Evolutionary conservation across 202 grass and related monocot species (phyloP).

Genomic region (Bolboschoenoplectus hybrid): DNA sequence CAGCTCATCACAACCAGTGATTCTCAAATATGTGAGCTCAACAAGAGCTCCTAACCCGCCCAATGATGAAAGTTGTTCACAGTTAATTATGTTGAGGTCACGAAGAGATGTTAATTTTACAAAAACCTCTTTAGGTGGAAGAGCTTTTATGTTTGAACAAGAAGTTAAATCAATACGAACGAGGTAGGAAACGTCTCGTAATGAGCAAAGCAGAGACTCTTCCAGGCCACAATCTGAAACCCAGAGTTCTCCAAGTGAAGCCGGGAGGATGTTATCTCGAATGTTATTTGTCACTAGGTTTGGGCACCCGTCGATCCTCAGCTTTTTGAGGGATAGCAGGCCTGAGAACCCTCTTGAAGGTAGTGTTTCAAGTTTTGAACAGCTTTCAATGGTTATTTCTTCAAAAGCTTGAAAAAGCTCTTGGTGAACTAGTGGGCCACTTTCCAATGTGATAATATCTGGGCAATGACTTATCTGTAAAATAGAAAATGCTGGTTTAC

Average conservation of each 20-base stretch:
- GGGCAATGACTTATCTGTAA: slow-evolving; percentile 20
- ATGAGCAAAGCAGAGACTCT: not conserved
- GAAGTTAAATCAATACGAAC: not conserved
- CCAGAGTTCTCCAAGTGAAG: slow-evolving; percentile 21
- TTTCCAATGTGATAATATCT: slow-evolving; percentile 31
- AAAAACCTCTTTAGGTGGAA: slow-evolving; percentile 39
- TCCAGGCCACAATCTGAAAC: slow-evolving; percentile 14
- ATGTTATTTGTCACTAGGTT: not conserved
- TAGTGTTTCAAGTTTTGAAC: slow-evolving; percentile 33
- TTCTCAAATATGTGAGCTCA: slow-evolving; percentile 24
- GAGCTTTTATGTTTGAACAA: slow-evolving; percentile 39
- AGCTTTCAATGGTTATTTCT: slow-evolving; percentile 2
- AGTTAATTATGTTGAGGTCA: not conserved
- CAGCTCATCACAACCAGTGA: slow-evolving; percentile 20
- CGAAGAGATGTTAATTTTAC: slow-evolving; percentile 9
- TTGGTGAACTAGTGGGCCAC: slow-evolving; percentile 8
- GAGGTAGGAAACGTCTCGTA: slow-evolving; percentile 33
- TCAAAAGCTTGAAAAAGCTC: slow-evolving; percentile 22
- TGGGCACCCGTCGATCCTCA: not conserved
- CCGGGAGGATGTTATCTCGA: slow-evolving; percentile 22
- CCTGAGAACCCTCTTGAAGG: not conserved
- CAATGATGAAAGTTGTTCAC: slow-evolving; percentile 35
- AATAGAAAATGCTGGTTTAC: slow-evolving; percentile 1
- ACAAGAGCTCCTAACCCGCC: slow-evolving; percentile 37
- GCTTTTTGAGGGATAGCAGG: slow-evolving; percentile 17